Base-by-base conservation (phyloP, 805 yeast genomes). In the Kodamaea sagamina region DNA sequence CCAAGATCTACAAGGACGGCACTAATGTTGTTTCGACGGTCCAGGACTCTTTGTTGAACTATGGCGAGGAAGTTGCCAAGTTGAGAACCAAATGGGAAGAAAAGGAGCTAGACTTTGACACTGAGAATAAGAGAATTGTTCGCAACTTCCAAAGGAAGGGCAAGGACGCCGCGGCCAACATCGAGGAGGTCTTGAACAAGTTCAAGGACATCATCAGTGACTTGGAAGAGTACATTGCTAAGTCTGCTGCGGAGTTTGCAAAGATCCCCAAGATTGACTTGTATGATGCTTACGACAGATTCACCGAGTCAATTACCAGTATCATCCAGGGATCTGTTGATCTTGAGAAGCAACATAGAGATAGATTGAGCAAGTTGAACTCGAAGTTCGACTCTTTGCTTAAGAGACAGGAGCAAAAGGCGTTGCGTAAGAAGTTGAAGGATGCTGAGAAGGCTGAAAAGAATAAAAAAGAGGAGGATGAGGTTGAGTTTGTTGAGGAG, bases 41-140 rank as follows among this genome's bases (percentile, higher is more conserved):
- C 11, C 79, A 78, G 51, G 68, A 64, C 4, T 58, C 67, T 29
- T 63, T 79, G 60, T 47, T 73, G 25, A 66, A 64, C 5, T 68
- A 72, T 61, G 74, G 77, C 1, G 69, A 68, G 34, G 77, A 77
- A 43, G 65, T 80, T 4, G 52, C 57, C 27, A 67, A 63, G 2
- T 49, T 79, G 26, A 64, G 75, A 47, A 57, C 63, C 18, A 67
- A 68, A 31, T 81, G 68, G 53, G 70, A 71, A 3, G 67, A 65
- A 2, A 59, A 67, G 16, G 77, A 72, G 0, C 55, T 82, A 18
- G 78, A 82, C 52, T 79, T 75, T 47, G 78, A 75, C 25, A 69
- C 72, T 42, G 82, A 78, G 51, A 75, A 73, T 46, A 63, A 66
- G 26, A 71, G 75, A 47, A 56, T 79, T 36, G 71, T 69, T 41